A percentile compares a stretch with the other conserved stretches of the same genome.
Conservation (phyloP, 176 grass and related monocot genomes). For the Poa annua region DNA sequence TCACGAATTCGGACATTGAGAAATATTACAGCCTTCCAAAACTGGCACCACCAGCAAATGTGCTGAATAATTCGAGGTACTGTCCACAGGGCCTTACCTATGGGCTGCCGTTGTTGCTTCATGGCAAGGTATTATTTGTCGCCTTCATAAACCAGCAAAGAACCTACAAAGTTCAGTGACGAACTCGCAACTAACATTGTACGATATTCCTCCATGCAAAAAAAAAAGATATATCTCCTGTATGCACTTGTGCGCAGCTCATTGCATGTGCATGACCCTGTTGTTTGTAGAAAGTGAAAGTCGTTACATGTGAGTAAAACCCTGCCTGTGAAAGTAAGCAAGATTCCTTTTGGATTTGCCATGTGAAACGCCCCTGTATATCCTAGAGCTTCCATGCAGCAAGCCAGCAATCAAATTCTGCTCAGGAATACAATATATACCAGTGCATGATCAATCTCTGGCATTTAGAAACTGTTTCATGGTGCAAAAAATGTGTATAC, state of each 20-base stretch:
- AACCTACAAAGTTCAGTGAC: not conserved
- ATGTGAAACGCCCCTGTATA: not conserved
- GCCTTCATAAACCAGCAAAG: not conserved
- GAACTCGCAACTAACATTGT: no score
- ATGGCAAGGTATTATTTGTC: not conserved
- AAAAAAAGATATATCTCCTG: not conserved
- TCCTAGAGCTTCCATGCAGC: not conserved
- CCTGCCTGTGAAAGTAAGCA: not conserved
- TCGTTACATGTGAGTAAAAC: slow-evolving; percentile 4
- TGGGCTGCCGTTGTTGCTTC: slow-evolving; percentile 17
- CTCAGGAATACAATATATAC: not conserved
- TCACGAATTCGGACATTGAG: not conserved
- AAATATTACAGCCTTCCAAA: not conserved
- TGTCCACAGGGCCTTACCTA: not conserved
- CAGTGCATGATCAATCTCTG: not conserved
- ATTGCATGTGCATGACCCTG: not conserved
- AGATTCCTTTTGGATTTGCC: slow-evolving; percentile 1
- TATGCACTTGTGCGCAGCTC: slow-evolving; percentile 3
- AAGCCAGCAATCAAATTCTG: not conserved
- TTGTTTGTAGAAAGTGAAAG: slow-evolving; percentile 13
- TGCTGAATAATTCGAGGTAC: not conserved
- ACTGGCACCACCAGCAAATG: not conserved
- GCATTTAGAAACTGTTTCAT: not conserved
- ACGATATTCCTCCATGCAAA: no score
- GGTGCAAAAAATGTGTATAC: slow-evolving; percentile 21